Base-by-base conservation (phyloP, 768 basidiomycete genomes). In the Floccularia luteovirens region DNA sequence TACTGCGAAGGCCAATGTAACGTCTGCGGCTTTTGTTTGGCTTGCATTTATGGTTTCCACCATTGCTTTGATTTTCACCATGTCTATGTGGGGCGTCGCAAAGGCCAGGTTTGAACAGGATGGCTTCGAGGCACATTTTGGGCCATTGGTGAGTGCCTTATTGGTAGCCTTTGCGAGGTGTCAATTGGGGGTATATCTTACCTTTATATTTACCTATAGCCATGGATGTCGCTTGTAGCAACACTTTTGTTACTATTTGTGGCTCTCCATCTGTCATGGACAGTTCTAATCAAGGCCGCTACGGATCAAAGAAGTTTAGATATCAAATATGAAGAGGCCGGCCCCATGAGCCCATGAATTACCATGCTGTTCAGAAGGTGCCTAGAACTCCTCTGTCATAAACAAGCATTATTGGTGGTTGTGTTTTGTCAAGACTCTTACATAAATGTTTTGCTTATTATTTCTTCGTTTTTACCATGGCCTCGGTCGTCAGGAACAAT, bases 21-120 rank as follows among this genome's bases (percentile, higher is more conserved):
- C 61, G 5, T 60, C 64, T 31, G 42, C 45, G 21, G 19, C 56
- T 24, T 53, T 58, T 3, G 50, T 52, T n/a, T 49, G 52, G 49
- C 43, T 44, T 2, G 56, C 65, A 0, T 58, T 62, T 39, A 33
- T 52, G 2, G 35, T 50, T 1, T 63, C 64, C 1, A 42, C 51
- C 17, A 31, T 62, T 5, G 61, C 60, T 10, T 63, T 66, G 40
- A 39, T 62, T n/a, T 65, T 64, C 38, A 60, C 57, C 57, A 57
- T 63, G n/a, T 56, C 58, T 1, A 61, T 62, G 21, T 63, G 56
- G 51, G 54, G 44, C 37, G 47, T 52, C 16, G 62, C 63, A n/a
- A 60, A 54, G 27, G 38, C 50, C 4, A 52, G 58, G 24, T 65
- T 66, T 43, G 51, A 54, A 41, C 50, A 43, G 32, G 52, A 50